Conservation (phyloP, 2,329 filamentous ascomycete genomes). For the Pseudogymnoascus sp. region DNA sequence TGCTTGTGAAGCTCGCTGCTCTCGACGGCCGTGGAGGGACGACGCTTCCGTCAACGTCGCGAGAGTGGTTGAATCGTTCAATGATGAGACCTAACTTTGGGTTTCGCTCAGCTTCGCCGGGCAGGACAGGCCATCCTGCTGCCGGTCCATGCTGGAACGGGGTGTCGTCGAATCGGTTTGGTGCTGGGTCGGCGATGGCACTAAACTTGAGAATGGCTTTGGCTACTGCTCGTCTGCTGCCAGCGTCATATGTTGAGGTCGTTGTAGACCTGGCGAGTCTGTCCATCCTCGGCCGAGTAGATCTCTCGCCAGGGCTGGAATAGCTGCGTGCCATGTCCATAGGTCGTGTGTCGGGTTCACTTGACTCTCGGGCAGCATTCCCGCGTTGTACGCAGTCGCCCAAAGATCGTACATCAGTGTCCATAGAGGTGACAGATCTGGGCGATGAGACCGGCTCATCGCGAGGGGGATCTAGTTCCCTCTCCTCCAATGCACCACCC, state of each 20-base stretch:
- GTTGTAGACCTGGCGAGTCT: background rate
- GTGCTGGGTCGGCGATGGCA: conserved; percentile 35
- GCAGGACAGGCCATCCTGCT: conserved; percentile 47
- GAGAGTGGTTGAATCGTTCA: conserved; percentile 33
- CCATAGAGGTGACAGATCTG: conserved; percentile 8
- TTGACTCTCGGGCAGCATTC: conserved; percentile 8
- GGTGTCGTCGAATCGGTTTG: conserved; percentile 42
- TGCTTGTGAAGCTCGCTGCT: conserved; percentile 33
- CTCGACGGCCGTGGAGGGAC: conserved; percentile 31
- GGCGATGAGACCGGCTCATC: background rate
- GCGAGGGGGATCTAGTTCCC: background rate
- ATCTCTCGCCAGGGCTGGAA: conserved; percentile 12
- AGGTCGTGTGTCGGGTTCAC: background rate
- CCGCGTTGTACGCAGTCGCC: background rate
- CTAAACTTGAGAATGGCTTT: conserved; percentile 39
- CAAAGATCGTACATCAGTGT: background rate
- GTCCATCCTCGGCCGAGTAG: background rate
- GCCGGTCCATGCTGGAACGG: conserved; percentile 41
- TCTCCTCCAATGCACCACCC: conserved; percentile 10
- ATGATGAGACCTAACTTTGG: conserved; percentile 32
- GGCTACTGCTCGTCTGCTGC: conserved; percentile 38
- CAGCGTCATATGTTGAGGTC: conserved; percentile 13
- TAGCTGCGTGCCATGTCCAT: conserved; percentile 8
- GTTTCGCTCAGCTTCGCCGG: conserved; percentile 45
- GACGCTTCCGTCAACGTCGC: conserved; percentile 29